Percentiles rank a stretch among this genome's conserved stretches.
Conservation (phyloP, 768 basidiomycete genomes). For the Tricholoma saponaceum region DNA sequence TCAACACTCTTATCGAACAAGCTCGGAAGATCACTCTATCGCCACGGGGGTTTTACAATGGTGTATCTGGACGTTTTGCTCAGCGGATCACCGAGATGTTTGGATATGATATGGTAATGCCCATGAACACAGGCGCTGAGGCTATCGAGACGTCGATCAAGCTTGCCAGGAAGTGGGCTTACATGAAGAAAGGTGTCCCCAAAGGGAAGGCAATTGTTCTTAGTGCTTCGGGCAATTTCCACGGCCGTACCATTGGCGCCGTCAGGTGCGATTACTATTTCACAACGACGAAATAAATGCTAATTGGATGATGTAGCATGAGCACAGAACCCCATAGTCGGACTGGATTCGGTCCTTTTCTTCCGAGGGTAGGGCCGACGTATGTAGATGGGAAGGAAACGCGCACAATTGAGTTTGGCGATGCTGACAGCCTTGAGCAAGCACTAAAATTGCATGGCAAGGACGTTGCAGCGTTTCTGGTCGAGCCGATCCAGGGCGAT, state of each 20-base stretch:
- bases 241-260: constrained; percentile 87
- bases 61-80: constrained; percentile 84
- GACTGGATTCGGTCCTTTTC: constrained; percentile 87
- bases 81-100: constrained; percentile 80
- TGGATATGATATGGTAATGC: constrained; percentile 92
- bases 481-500: constrained; percentile 99
- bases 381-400: constrained; percentile 51
- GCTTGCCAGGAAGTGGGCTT: constrained; percentile 96
- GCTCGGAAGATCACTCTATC: constrained; percentile 89
- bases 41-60: constrained; percentile 95
- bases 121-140: constrained; percentile 99
- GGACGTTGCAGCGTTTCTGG: constrained; percentile 86
- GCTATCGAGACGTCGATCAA: constrained; percentile 98
- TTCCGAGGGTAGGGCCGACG: constrained; percentile 81
- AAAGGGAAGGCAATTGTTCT: constrained; percentile 84
- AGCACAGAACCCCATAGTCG: constrained; percentile 92
- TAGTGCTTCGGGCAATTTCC: constrained; percentile 89
- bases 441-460: constrained; percentile 80
- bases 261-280: constrained; percentile 69
- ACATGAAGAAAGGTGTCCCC: constrained; percentile 77
- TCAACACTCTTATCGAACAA: constrained; percentile 77
- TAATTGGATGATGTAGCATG: too few species aligned
- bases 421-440: constrained; percentile 73
- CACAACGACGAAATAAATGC: too few species aligned
- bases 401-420: constrained; percentile 76